Evolutionary conservation across 768 basidiomycete species (phyloP).

Genomic region (Pulveroboletus frians): DNA sequence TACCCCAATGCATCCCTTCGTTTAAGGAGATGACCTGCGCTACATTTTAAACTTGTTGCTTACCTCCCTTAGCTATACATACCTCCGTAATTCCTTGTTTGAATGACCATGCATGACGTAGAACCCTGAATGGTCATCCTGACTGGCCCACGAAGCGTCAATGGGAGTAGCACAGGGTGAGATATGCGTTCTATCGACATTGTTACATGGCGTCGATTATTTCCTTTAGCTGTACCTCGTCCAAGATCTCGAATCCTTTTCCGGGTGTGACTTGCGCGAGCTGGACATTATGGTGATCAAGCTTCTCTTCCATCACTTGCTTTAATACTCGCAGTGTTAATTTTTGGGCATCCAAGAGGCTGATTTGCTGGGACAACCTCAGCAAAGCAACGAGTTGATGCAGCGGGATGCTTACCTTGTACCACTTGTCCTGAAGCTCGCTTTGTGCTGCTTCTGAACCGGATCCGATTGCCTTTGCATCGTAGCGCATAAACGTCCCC

Average conservation of each 20-base stretch:
- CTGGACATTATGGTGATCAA: constrained; percentile 98
- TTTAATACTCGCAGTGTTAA: constrained; percentile 87
- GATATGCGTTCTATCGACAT: constrained; percentile 15
- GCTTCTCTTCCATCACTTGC: constrained; percentile 99
- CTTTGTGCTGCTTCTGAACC: constrained; percentile 97
- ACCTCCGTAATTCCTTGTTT: constrained; percentile 10
- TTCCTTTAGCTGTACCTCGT: constrained; percentile 73
- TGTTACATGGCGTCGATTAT: constrained; percentile 79
- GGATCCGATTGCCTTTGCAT: constrained; percentile 97
- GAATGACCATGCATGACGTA: constrained; percentile 3
- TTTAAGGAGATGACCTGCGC: constrained; percentile 9
- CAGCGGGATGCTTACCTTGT: constrained; percentile 55
- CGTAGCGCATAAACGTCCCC: constrained; percentile 93
- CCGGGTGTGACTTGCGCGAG: constrained; percentile 87
- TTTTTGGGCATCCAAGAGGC: constrained; percentile 79
- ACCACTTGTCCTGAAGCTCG: constrained; percentile 95
- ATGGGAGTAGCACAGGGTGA: background rate
- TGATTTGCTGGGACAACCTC: constrained; percentile 69
- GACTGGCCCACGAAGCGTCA: background rate
- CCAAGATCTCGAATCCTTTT: constrained; percentile 86
- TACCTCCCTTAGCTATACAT: constrained; percentile 14
- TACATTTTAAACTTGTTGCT: constrained; percentile 9
- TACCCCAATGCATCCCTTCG: constrained; percentile 9
- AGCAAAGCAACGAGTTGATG: background rate
- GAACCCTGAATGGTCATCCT: background rate